Conservation (phyloP, 164 flowering plant genomes). For the Vitis amurensis region DNA sequence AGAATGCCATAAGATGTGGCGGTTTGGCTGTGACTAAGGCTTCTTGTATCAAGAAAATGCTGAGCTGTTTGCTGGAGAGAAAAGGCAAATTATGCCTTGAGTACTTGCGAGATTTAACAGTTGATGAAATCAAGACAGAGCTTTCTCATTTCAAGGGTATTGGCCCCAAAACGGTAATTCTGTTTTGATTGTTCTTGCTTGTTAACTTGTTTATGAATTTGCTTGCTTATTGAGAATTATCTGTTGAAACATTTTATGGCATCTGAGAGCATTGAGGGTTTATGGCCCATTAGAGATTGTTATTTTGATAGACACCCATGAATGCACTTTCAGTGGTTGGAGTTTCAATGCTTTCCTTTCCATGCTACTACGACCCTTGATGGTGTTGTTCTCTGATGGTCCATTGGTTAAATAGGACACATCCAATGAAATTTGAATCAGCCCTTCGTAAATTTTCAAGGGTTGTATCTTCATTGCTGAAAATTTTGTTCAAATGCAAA, state of each 20-base stretch:
- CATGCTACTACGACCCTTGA: not conserved
- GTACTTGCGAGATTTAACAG: slow-evolving; percentile 64
- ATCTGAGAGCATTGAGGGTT: not conserved
- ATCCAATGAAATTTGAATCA: not conserved
- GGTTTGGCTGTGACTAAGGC: slow-evolving; percentile 87
- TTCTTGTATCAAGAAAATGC: slow-evolving; percentile 70
- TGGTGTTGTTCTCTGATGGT: not conserved
- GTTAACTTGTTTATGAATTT: not conserved
- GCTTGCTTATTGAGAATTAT: not conserved
- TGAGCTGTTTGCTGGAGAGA: slow-evolving; percentile 54
- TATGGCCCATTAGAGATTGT: not conserved
- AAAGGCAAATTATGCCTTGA: slow-evolving; percentile 82
- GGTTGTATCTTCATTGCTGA: no score
- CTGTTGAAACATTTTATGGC: not conserved
- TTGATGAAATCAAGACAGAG: slow-evolving; percentile 80
- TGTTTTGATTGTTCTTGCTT: not conserved
- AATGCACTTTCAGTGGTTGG: not conserved
- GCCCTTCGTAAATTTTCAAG: no score
- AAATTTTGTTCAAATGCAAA: no score
- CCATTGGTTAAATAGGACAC: not conserved
- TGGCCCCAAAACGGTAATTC: slow-evolving; percentile 87
- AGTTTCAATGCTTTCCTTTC: not conserved
- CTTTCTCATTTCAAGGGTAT: slow-evolving; percentile 79
- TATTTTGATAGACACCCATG: not conserved
- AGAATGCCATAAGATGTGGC: slow-evolving; percentile 85